Base-by-base conservation (phyloP, 495 filamentous ascomycete genomes). In the Aspergillus panamensis region DNA sequence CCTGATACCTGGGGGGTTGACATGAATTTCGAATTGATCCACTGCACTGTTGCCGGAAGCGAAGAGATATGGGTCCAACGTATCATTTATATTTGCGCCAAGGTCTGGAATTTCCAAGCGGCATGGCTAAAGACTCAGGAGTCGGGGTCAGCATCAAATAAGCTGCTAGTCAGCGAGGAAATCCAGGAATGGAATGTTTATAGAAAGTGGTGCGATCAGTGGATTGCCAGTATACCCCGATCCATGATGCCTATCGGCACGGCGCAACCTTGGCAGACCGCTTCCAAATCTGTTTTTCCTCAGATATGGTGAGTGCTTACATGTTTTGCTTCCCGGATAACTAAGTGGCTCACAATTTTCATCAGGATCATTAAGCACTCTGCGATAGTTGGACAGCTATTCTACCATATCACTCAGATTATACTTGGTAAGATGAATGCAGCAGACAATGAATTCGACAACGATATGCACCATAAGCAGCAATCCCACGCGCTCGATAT, bases 51-150 rank as follows among this genome's bases (percentile, higher is more conserved):
- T 48, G 62, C 63, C 1, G 82, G 82, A 16, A 77, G 82, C 35
- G 92, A 96, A 68, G 91, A 96, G 57, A 64, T 88, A n/a, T 98
- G 94, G 94, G 86, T 88, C 7, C 85, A 96, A 67, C 84, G 89
- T 29, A 94, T 97, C 52, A 78, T 96, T 32, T 97, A 92, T 68
- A 87, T 96, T 58, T 81, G 96, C 44, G 92, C 89, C 40, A 97
- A 96, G 67, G 82, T 96, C 33, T 80, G 84, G 52, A 93, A 92
- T 65, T 93, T 96, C 67, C 84, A 87, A 30, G 85, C 87, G 19
- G 82, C 81, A 31, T 81, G 84, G 6, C 83, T 86, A 3, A 77
- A 78, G 20, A 80, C 83, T 44, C 81, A 84, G 40, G 84, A 85
- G 30, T 64, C 79, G 1, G 81, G 79, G 29, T 82, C 80, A 7